These are phyloP conservation scores for Eudorina sp. DNA, from an alignment of 139 green algal species.

Conservation along the genomic window DNA sequence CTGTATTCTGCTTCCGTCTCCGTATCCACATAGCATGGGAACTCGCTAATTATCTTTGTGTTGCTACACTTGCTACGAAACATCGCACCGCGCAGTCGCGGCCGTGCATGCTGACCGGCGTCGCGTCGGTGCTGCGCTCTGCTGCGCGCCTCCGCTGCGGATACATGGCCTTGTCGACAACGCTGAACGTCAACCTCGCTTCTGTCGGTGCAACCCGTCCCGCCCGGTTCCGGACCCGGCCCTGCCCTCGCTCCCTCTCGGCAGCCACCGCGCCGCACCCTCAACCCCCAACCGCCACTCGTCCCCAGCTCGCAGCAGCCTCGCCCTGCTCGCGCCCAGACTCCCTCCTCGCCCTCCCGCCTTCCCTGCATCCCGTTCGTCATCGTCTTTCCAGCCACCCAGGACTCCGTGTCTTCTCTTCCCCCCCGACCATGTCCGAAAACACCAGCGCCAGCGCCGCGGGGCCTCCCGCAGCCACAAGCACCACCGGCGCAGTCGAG, in stretches of 20 bases:
- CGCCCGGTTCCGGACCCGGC: too few species aligned
- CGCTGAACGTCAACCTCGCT: not conserved
- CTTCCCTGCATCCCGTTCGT: not conserved
- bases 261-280: not conserved
- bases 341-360: not conserved
- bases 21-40: too few species aligned
- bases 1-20: too few species aligned
- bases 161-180: conserved; percentile 31
- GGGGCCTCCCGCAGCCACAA: not conserved
- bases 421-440: not conserved
- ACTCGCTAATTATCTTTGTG: too few species aligned
- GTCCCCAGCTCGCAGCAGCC: not conserved
- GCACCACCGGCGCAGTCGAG: not conserved
- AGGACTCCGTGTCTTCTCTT: not conserved
- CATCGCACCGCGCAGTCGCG: conserved; percentile 1
- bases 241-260: not conserved
- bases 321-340: not conserved
- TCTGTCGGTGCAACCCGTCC: too few species aligned
- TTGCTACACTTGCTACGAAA: too few species aligned
- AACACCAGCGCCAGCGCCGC: not conserved
- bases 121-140: not conserved
- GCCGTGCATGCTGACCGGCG: conserved; percentile 16
- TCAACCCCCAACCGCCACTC: not conserved
- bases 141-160: not conserved
- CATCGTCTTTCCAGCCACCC: not conserved